phyloP scores from a whole-genome alignment of 331 rosid genomes.

The Acacia pycnantha region DNA sequence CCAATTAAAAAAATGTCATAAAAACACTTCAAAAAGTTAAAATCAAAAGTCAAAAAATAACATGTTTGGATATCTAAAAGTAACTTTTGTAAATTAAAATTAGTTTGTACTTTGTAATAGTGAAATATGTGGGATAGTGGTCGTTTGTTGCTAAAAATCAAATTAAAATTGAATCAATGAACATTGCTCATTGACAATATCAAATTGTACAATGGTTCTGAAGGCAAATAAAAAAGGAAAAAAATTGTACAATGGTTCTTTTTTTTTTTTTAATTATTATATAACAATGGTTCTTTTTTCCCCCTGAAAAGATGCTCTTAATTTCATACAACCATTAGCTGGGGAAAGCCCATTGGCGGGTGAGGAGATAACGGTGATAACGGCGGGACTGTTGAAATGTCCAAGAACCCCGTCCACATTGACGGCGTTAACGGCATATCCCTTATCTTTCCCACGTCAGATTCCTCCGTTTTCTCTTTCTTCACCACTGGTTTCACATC shows the following conservation, averaged over 20 bases:
- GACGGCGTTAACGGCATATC: conserved; percentile 88
- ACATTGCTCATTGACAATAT: not conserved
- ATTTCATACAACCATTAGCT: conserved; percentile 58
- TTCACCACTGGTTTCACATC: conserved; percentile 47
- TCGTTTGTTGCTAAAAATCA: not conserved
- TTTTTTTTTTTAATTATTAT: no score
- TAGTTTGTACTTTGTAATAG: no score
- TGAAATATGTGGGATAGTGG: not conserved
- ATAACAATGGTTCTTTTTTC: no score
- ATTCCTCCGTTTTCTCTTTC: conserved; percentile 57
- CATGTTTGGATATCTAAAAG: no score
- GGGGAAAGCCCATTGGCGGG: conserved; percentile 56
- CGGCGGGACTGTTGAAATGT: conserved; percentile 58
- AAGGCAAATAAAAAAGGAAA: no score
- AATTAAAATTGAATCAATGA: conserved; percentile 9
- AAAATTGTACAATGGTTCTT: conserved; percentile 11
- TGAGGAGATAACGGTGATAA: conserved; percentile 83
- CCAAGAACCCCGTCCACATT: conserved; percentile 59
- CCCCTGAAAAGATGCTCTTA: not conserved
- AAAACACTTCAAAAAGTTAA: no score
- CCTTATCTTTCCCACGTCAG: conserved; percentile 17
- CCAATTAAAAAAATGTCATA: no score
- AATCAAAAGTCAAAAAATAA: no score
- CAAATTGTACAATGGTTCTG: conserved; percentile 20
- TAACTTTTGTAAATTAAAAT: no score